Percentiles rank a stretch among this genome's conserved stretches.
Conservation (phyloP, 192 early-diverging fungal species). For the Backusella macrospora region DNA sequence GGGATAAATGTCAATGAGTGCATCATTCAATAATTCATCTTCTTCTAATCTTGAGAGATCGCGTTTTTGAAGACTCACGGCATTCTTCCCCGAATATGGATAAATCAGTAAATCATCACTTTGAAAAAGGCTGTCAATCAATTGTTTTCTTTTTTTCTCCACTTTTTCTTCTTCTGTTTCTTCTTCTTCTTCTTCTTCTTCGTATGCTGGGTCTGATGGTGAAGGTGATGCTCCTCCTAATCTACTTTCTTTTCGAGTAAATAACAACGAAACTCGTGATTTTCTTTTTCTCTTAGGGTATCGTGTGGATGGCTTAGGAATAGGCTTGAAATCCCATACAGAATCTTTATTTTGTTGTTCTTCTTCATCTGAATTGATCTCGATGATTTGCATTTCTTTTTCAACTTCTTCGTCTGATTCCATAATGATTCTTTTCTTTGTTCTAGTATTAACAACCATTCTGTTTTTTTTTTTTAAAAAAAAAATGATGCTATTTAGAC, state of each 20-base stretch:
- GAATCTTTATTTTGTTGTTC: not conserved
- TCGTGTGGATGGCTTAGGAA: not conserved
- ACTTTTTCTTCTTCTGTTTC: not conserved
- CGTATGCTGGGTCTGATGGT: too few relatives aligned
- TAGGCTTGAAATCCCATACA: not conserved
- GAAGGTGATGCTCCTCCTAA: too few relatives aligned
- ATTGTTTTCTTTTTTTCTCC: not conserved
- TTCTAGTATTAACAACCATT: not conserved
- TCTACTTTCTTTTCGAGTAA: too few relatives aligned
- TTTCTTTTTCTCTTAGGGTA: not conserved
- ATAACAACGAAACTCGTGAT: not conserved
- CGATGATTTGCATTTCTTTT: not conserved
- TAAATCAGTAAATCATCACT: slow-evolving; percentile 6
- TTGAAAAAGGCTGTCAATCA: not conserved
- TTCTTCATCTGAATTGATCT: slow-evolving; percentile 1
- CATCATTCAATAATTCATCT: slow-evolving; percentile 8
- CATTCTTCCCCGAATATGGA: slow-evolving; percentile 2
- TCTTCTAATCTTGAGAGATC: slow-evolving; percentile 11
- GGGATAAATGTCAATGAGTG: slow-evolving; percentile 4
- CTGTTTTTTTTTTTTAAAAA: not conserved
- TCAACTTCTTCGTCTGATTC: not conserved
- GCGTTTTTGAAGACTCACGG: not conserved
- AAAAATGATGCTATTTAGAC: too few relatives aligned
- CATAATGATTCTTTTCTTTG: not conserved
- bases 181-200: not conserved